These are phyloP conservation scores for Gracilaria gracilis DNA, from an alignment of 23 red algal species.

Conservation along the genomic window DNA sequence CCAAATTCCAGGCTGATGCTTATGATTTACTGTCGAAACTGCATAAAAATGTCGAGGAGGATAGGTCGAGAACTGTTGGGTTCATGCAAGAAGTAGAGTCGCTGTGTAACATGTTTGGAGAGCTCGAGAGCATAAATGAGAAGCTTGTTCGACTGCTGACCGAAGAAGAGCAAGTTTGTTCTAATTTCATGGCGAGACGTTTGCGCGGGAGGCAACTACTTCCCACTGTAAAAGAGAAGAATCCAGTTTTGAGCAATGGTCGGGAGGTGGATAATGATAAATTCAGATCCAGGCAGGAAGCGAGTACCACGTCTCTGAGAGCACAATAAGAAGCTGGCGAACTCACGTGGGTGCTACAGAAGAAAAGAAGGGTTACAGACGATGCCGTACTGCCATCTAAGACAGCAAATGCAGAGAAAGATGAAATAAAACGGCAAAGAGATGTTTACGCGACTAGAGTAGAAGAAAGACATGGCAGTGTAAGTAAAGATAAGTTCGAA, in stretches of 20 bases:
- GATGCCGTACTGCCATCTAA: conserved; percentile 41
- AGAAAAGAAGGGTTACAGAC: conserved; percentile 55
- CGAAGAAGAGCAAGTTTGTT: conserved; percentile 84
- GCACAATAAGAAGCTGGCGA: conserved; percentile 50
- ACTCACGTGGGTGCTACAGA: conserved; percentile 47
- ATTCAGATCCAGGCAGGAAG: conserved; percentile 57
- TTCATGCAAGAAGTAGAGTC: conserved; percentile 93
- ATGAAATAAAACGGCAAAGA: conserved; percentile 66
- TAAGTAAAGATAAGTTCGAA: conserved; percentile 54
- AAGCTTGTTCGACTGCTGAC: conserved; percentile 67
- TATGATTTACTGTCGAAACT: conserved; percentile 12
- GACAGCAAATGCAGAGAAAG: conserved; percentile 58
- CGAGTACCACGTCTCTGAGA: conserved; percentile 28
- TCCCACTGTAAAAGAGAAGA: conserved; percentile 87
- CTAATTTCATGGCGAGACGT: conserved; percentile 81
- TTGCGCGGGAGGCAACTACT: conserved; percentile 83
- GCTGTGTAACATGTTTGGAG: conserved; percentile 74
- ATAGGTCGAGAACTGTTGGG: conserved; percentile 55
- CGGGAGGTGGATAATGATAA: conserved; percentile 79
- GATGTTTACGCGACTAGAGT: conserved; percentile 62
- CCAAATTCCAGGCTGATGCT: conserved; percentile 13
- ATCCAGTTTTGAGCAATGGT: conserved; percentile 62
- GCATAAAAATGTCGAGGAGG: conserved; percentile 64
- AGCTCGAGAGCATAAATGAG: conserved; percentile 79
- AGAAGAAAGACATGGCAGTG: conserved; percentile 31